Evolutionary conservation across 208 protist genomes (phyloP).

Genomic region (Trypanosoma vivax): DNA sequence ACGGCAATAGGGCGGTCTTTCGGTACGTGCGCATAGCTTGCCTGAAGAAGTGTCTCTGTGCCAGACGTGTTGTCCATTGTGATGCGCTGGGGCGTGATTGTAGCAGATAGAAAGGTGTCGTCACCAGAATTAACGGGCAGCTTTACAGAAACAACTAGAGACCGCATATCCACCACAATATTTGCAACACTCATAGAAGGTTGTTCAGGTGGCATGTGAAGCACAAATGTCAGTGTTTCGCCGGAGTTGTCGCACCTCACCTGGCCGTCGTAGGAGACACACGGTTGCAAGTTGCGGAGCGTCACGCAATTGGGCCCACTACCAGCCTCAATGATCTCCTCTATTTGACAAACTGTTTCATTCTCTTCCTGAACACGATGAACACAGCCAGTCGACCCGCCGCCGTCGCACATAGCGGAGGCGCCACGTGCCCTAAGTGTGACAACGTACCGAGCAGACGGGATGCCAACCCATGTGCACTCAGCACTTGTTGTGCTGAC

Average conservation of each 20-base stretch:
- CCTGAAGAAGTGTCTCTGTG: neutral
- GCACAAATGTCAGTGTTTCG: neutral
- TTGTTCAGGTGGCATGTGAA: neutral
- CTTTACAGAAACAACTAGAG: neutral
- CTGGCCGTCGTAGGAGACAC: no score
- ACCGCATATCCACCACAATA: constrained; percentile 2
- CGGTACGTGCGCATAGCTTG: constrained; percentile 7
- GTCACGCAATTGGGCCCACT: no score
- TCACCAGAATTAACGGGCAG: neutral
- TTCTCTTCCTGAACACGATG: no score
- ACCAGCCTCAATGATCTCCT: no score
- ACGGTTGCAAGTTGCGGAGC: no score
- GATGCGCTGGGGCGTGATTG: neutral
- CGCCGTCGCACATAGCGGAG: neutral
- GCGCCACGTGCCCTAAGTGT: neutral
- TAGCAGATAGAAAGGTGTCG: neutral
- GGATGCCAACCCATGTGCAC: constrained; percentile 1
- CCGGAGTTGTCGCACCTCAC: no score
- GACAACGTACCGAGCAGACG: neutral
- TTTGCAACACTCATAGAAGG: neutral
- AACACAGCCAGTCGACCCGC: no score
- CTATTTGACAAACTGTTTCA: no score
- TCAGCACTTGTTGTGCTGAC: neutral
- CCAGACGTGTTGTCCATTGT: constrained; percentile 1
- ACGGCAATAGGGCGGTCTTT: constrained; percentile 6